Base-by-base conservation (phyloP, 306 rosid species). In the Crotalaria pallida region DNA sequence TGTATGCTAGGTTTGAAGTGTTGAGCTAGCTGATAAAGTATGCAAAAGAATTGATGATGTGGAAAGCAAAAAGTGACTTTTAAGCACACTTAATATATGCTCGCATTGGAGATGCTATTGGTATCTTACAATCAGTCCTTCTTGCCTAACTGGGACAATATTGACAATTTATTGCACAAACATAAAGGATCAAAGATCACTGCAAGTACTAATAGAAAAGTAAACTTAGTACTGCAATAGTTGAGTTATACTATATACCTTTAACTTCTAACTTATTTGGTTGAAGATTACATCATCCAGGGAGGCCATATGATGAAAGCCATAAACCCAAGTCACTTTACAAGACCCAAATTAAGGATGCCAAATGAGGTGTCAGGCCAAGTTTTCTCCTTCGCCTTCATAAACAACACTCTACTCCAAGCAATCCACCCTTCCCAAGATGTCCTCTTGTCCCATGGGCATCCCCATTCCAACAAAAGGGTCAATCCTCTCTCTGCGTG, bases 381-480 rank as follows among this genome's bases (percentile, higher is more conserved):
- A 24, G 90, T 81, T 53, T 83, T 90, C 29, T 94, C 94, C 66
- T 79, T 83, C 4, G 97, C 88, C 67, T 88, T 94, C 90, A 83
- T 85, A 6, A 79, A 41, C 84, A 93, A 33, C 5, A 90, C 92
- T 64, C 98, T 84, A 0, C 45, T 79, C 98, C 97, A 90, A 50
- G 98, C 81, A 87, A 94, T 71, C 97, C 97, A 94, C 0, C 97
- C 98, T 65, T 90, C 92, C 98, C 98, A 94, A 9, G 97, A 79
- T 71, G 76, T 85, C 82, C 98, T 84, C 88, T 93, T 93, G 75
- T 93, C 98, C 98, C 97, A 93, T 1, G 90, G 81, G 66, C 89
- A 79, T 0, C 89, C 96, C 97, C 97, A 94, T 77, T 85, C 84
- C 61, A 94, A 36, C 65, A 90, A 1, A 27, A 88, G 86, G 1